Evolutionary conservation across 176 grass and related monocot genomes (phyloP), one percentile per base, ranked within the genome.

Genomic region (Oryza brachyantha): DNA sequence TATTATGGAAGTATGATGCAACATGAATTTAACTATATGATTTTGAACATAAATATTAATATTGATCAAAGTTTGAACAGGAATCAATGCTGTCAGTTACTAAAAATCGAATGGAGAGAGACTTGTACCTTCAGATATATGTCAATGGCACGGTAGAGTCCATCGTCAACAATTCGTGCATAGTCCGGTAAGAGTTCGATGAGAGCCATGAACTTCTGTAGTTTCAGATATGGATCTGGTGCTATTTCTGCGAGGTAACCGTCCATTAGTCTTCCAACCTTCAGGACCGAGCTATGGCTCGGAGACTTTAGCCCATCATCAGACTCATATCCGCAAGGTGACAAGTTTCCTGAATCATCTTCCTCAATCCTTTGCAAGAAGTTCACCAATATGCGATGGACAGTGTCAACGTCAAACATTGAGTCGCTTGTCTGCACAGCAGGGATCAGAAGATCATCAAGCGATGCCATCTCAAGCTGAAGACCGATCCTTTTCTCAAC

Each of bases 51-150:
- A 9, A 2, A 39, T 39, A 7, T 6, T n/a, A n/a, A n/a, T n/a
- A n/a, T n/a, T n/a, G n/a, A n/a, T n/a, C n/a, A n/a, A n/a, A n/a
- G n/a, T n/a, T n/a, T n/a, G 8, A 2, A 39, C 4, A 6, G 8
- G 38, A 39, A 9, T 39, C 8, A 39, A 39, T 6, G 8, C 38
- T 39, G 38, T 39, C 38, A 6, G 8, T 39, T 39, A 39, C 38
- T 39, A 39, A 39, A 39, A 39, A 9, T 39, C 38, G 38, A 39
- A 39, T 2, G 38, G 38, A 39, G 7, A 39, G 8, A 39, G 31
- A 39, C 8, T 55, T 91, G 10, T 74, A 97, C 95, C 95, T 97
- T 97, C n/a, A 97, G 72, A 83, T 97, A 97, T 75, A 97, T 97
- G 63, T 97, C 95, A 14, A 94, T 88, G 29, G 92, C 91, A 32